A percentile compares a stretch with the other conserved stretches of the same genome.
phyloP scores from a whole-genome alignment of 2,329 filamentous ascomycete species.

The Ophiostoma pallidulum region DNA sequence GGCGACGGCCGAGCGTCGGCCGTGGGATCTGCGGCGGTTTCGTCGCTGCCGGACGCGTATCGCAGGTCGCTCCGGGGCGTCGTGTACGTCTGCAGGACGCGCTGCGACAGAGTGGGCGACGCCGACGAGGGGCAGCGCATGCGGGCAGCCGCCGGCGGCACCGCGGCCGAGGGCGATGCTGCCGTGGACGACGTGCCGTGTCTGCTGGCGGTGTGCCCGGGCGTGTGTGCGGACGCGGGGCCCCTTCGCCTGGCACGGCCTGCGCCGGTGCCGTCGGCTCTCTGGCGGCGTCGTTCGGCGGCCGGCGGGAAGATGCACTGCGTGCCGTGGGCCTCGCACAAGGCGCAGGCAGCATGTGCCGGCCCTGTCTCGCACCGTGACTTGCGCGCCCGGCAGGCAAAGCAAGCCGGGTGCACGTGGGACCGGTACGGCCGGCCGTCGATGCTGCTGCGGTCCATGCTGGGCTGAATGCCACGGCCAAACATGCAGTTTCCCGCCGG shows the following conservation, averaged over 20 bases:
- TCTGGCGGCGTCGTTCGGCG: neutral
- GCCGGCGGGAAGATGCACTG: neutral
- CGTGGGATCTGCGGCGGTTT: too few relatives aligned
- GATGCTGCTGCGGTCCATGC: slow-evolving; percentile 59
- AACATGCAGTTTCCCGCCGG: too few relatives aligned
- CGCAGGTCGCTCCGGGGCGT: neutral
- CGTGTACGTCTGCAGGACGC: neutral
- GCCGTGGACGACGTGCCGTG: neutral
- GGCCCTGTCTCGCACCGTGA: slow-evolving; percentile 15
- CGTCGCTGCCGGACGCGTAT: neutral
- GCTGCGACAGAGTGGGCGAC: neutral
- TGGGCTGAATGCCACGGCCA: slow-evolving; percentile 59
- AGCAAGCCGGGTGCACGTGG: slow-evolving; percentile 48
- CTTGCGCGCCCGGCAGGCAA: slow-evolving; percentile 45
- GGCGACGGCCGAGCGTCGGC: too few relatives aligned
- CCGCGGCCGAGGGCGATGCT: neutral
- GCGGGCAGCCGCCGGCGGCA: too few relatives aligned
- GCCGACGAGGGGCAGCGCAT: neutral
- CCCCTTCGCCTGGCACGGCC: too few relatives aligned
- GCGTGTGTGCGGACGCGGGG: too few relatives aligned
- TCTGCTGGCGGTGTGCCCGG: too few relatives aligned
- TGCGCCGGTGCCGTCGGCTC: neutral
- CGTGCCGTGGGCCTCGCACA: neutral
- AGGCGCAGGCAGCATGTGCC: neutral
- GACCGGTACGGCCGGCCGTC: slow-evolving; percentile 28